Conservation (phyloP, 768 basidiomycete genomes). For the Lactarius akahatsu region DNA sequence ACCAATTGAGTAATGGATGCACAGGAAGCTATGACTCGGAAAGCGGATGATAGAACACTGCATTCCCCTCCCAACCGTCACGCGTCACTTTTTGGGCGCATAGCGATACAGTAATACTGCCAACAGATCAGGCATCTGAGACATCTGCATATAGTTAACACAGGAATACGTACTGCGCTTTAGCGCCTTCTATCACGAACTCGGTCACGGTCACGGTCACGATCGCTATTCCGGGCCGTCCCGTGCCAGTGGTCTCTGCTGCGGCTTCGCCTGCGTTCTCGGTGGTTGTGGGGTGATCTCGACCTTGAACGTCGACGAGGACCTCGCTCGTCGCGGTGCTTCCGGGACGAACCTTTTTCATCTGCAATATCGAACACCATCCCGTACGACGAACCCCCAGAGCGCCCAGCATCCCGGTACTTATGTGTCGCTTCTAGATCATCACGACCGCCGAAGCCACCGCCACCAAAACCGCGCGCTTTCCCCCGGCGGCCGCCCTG, state of each 20-base stretch:
- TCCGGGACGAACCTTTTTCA: conserved; percentile 18
- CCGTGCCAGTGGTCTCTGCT: conserved; percentile 24
- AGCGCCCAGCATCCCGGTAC: conserved; percentile 52
- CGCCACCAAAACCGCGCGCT: conserved; percentile 34
- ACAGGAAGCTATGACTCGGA: conserved; percentile 15
- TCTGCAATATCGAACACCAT: conserved; percentile 82
- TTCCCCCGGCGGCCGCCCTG: conserved; percentile 37
- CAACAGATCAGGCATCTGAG: conserved; percentile 5
- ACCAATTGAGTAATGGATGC: conserved; percentile 7
- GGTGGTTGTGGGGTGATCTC: conserved; percentile 32
- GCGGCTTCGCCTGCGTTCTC: conserved; percentile 54
- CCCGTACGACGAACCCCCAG: conserved; percentile 50
- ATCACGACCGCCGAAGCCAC: conserved; percentile 67
- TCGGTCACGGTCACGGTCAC: conserved; percentile 19
- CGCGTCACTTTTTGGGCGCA: neutral
- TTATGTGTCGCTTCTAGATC: conserved; percentile 71
- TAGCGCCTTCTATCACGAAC: conserved; percentile 18
- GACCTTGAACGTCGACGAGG: conserved; percentile 37
- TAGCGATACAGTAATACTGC: neutral
- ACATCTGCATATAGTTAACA: conserved; percentile 4
- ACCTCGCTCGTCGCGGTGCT: conserved; percentile 27
- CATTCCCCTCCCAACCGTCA: conserved; percentile 17
- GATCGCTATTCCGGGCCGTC: conserved; percentile 14
- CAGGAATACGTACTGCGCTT: conserved; percentile 10
- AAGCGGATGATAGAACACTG: neutral